phyloP scores from a whole-genome alignment of 148 eudicot species.

The Rhododendron kiyosumense region DNA sequence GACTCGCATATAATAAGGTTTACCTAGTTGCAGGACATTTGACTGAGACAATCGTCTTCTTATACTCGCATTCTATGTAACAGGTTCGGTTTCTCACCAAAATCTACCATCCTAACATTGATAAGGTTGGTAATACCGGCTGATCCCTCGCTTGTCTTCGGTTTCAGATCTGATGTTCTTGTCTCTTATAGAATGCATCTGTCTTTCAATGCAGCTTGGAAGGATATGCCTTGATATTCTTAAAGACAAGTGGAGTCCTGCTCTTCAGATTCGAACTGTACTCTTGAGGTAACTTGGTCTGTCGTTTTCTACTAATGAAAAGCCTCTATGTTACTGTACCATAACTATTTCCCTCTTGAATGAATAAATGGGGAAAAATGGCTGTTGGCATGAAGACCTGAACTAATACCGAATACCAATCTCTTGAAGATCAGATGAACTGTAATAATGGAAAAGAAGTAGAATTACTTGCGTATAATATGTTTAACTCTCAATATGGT shows the following conservation, averaged over 20 bases:
- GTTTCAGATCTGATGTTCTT: slow-evolving; percentile 1
- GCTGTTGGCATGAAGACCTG: neutral
- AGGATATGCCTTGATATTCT: slow-evolving; percentile 99
- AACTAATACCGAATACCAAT: neutral
- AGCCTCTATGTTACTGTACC: neutral
- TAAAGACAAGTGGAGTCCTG: slow-evolving; percentile 99
- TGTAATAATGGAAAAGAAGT: neutral
- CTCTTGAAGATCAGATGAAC: slow-evolving; percentile 2
- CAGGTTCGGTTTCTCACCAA: slow-evolving; percentile 99
- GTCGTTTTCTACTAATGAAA: neutral
- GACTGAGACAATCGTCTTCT: neutral
- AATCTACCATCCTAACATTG: slow-evolving; percentile 97
- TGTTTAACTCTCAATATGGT: neutral
- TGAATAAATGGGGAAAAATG: neutral
- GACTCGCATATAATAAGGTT: neutral
- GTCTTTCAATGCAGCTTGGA: slow-evolving; percentile 70
- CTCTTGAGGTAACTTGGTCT: slow-evolving; percentile 60
- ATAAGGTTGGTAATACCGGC: slow-evolving; percentile 56
- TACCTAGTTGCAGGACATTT: neutral
- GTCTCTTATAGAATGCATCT: neutral
- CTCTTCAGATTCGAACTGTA: slow-evolving; percentile 97
- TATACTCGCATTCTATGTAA: slow-evolving; percentile 21
- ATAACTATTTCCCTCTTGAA: neutral
- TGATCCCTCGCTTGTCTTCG: neutral
- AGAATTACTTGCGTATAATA: neutral